phyloP scores from a whole-genome alignment of 1,139 yeast genomes.

The Fermentozyma sake region DNA sequence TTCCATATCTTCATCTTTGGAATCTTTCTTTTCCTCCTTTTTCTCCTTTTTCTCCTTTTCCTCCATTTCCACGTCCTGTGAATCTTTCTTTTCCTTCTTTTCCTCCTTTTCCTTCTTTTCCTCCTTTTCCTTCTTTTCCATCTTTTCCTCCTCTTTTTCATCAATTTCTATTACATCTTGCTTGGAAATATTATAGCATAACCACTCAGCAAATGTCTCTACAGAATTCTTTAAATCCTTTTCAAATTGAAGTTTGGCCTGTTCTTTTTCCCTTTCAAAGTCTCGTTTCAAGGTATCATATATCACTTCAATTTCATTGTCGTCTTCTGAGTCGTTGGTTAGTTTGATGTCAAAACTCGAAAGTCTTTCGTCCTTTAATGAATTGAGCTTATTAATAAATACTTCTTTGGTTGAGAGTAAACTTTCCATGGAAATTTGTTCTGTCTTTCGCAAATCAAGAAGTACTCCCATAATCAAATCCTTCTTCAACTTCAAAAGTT shows the following conservation, averaged over 20 bases:
- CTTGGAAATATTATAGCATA: constrained; percentile 11
- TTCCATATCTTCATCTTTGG: constrained; percentile 1
- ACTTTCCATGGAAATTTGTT: constrained; percentile 12
- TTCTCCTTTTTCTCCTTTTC: constrained; percentile 1
- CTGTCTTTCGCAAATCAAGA: constrained; percentile 22
- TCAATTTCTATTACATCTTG: constrained; percentile 8
- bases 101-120: background rate
- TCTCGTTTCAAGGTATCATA: constrained; percentile 25
- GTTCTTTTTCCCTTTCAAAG: constrained; percentile 13
- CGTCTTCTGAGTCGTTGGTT: constrained; percentile 9
- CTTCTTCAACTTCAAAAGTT: constrained; percentile 52
- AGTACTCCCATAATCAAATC: constrained; percentile 55
- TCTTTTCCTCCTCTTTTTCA: no score
- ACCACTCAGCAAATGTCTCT: constrained; percentile 16
- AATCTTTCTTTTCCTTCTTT: background rate
- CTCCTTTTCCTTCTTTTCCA: background rate
- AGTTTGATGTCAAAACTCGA: constrained; percentile 14
- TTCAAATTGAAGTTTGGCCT: constrained; percentile 8
- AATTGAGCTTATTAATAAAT: constrained; percentile 17
- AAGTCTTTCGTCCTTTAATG: constrained; percentile 26
- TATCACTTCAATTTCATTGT: constrained; percentile 22
- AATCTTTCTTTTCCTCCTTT: constrained; percentile 1
- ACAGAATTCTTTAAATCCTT: constrained; percentile 9
- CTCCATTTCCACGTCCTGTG: background rate
- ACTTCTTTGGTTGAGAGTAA: constrained; percentile 14